Conservation (phyloP, 345 rosid genomes). For the Conringia planisiliqua region DNA sequence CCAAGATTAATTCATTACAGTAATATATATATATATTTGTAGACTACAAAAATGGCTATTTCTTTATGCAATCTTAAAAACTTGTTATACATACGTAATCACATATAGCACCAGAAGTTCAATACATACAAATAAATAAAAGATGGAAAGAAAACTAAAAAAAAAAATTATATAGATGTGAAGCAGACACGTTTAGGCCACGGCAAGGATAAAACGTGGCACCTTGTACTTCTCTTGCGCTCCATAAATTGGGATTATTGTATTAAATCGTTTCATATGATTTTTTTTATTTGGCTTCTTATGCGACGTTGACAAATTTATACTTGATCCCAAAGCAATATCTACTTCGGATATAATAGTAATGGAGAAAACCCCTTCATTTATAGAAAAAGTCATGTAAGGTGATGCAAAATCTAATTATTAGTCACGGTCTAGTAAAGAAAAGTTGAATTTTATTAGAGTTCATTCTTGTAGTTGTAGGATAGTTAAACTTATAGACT, state of each 20-base stretch:
- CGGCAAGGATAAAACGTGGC: slow-evolving; percentile 33
- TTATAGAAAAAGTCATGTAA: not conserved
- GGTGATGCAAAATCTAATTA: not conserved
- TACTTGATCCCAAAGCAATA: slow-evolving; percentile 33
- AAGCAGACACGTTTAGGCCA: slow-evolving; percentile 36
- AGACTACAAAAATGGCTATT: not conserved
- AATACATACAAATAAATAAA: not conserved
- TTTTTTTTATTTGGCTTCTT: slow-evolving; percentile 12
- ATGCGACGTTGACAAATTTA: slow-evolving; percentile 28
- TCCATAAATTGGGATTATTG: slow-evolving; percentile 25
- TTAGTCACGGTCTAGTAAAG: not conserved
- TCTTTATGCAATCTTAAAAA: slow-evolving; percentile 1
- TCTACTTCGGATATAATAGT: slow-evolving; percentile 27
- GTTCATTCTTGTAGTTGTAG: not conserved
- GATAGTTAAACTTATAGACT: slow-evolving; percentile 4
- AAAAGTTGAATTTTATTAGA: not conserved
- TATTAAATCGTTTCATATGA: slow-evolving; percentile 7
- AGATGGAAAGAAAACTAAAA: not conserved
- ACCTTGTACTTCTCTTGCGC: slow-evolving; percentile 30
- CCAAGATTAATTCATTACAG: not conserved
- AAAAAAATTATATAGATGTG: slow-evolving; percentile 25
- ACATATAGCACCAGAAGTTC: not conserved
- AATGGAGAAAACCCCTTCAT: not conserved
- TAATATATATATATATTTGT: not conserved
- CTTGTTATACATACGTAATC: slow-evolving; percentile 17